Percentiles rank a stretch among this genome's conserved stretches.
Conservation (phyloP, 2,329 filamentous ascomycete genomes). For the Ophiostoma piceae region DNA sequence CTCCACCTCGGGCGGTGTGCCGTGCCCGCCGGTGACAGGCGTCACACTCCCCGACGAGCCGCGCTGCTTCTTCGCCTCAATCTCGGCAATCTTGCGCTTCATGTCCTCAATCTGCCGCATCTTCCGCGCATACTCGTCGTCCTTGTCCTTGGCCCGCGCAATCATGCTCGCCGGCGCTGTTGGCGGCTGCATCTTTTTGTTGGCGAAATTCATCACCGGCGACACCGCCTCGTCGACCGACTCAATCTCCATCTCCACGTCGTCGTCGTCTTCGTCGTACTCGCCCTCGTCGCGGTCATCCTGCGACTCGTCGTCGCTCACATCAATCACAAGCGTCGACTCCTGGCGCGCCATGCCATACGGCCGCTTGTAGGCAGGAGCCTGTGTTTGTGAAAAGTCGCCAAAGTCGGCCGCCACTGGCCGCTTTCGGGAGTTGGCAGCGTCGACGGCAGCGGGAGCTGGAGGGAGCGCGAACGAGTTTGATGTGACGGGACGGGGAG, state of each 20-base stretch:
- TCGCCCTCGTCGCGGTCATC: slow-evolving; percentile 53
- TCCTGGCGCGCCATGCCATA: slow-evolving; percentile 56
- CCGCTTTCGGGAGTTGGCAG: slow-evolving; percentile 35
- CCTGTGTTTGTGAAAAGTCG: slow-evolving; percentile 41
- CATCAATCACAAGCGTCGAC: slow-evolving; percentile 70
- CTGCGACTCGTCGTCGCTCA: slow-evolving; percentile 65
- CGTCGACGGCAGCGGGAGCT: neutral
- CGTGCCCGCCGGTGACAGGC: slow-evolving; percentile 27
- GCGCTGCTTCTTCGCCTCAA: slow-evolving; percentile 47
- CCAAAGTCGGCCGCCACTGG: slow-evolving; percentile 66
- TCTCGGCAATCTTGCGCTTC: slow-evolving; percentile 54
- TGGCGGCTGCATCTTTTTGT: slow-evolving; percentile 30
- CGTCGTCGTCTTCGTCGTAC: slow-evolving; percentile 53
- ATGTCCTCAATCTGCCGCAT: slow-evolving; percentile 57
- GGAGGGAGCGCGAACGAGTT: neutral
- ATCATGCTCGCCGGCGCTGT: slow-evolving; percentile 35
- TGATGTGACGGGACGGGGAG: neutral
- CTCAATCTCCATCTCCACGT: slow-evolving; percentile 61
- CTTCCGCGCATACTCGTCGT: slow-evolving; percentile 45
- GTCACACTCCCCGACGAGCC: slow-evolving; percentile 34
- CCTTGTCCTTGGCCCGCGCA: slow-evolving; percentile 33
- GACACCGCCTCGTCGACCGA: slow-evolving; percentile 40
- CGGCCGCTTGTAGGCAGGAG: slow-evolving; percentile 49
- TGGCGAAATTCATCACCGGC: neutral
- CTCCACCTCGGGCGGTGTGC: slow-evolving; percentile 32